phyloP scores from a whole-genome alignment of 2,329 filamentous ascomycete species.

The Diaporthe ilicicola region DNA sequence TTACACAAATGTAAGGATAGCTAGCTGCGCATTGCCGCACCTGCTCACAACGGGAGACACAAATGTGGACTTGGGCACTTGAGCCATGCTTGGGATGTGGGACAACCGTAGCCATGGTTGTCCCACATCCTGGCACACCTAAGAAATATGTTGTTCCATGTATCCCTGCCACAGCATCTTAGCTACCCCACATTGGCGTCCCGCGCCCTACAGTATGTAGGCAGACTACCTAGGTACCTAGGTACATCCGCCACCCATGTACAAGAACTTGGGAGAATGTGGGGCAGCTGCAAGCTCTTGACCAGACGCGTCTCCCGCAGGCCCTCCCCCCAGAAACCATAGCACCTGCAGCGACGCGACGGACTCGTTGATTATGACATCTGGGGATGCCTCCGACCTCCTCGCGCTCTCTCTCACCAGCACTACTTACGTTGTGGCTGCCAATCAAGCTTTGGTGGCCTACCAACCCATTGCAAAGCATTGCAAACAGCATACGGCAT shows the following conservation, averaged over 20 bases:
- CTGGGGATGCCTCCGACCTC: background rate
- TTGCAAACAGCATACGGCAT: constrained; percentile 41
- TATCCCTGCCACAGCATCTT: background rate
- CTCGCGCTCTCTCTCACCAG: background rate
- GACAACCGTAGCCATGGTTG: too few species aligned
- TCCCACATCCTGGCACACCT: too few species aligned
- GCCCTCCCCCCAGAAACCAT: too few species aligned
- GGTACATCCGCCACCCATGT: background rate
- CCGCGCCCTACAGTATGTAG: background rate
- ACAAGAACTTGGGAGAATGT: background rate
- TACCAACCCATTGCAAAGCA: background rate
- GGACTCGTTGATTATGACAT: background rate
- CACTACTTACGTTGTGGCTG: background rate
- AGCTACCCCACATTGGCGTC: background rate
- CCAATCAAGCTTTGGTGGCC: background rate
- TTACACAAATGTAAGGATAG: too few species aligned
- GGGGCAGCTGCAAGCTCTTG: background rate
- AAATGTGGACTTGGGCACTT: too few species aligned
- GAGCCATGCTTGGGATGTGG: too few species aligned
- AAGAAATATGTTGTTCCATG: too few species aligned
- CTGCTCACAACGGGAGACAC: too few species aligned
- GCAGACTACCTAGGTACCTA: background rate
- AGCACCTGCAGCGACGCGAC: background rate
- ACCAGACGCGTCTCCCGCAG: constrained; percentile 9
- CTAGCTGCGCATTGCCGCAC: too few species aligned